Percentiles rank a stretch among this genome's conserved stretches.
Conservation (phyloP, 306 rosid species). For the Quercus wislizeni region DNA sequence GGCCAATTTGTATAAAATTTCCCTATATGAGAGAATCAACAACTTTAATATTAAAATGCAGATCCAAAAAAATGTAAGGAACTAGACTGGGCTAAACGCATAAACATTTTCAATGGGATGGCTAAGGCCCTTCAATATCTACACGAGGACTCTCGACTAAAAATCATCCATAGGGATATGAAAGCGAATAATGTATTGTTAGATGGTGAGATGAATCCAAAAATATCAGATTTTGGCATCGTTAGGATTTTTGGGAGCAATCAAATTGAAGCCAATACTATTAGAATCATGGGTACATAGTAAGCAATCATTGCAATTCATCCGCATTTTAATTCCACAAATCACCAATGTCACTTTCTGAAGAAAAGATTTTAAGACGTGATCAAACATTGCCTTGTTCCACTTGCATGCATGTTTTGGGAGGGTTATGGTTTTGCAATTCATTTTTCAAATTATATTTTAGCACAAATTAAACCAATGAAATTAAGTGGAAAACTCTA, state of each 20-base stretch:
- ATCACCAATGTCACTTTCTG: too few relatives aligned
- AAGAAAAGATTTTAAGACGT: too few relatives aligned
- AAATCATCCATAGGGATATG: constrained; percentile 3
- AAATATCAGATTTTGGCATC: constrained; percentile 10
- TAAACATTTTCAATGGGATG: neutral
- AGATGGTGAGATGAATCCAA: constrained; percentile 4
- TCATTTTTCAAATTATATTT: neutral
- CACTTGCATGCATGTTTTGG: too few relatives aligned
- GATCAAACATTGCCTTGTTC: too few relatives aligned
- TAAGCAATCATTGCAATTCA: neutral
- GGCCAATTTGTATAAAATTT: too few relatives aligned
- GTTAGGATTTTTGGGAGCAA: neutral
- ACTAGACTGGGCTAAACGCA: neutral
- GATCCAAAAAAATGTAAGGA: neutral
- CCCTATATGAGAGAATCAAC: too few relatives aligned
- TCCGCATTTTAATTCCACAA: too few relatives aligned
- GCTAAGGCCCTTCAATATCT: constrained; percentile 5
- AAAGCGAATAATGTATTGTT: neutral
- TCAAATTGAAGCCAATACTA: constrained; percentile 1
- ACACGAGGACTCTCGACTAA: neutral
- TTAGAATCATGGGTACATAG: constrained; percentile 4
- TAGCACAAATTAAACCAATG: neutral
- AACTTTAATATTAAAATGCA: neutral
- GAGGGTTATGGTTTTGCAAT: too few relatives aligned
- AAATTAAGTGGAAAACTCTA: too few relatives aligned